Evolutionary conservation across 495 filamentous ascomycete species (phyloP).

Genomic region (Daldinia bambusicola): DNA sequence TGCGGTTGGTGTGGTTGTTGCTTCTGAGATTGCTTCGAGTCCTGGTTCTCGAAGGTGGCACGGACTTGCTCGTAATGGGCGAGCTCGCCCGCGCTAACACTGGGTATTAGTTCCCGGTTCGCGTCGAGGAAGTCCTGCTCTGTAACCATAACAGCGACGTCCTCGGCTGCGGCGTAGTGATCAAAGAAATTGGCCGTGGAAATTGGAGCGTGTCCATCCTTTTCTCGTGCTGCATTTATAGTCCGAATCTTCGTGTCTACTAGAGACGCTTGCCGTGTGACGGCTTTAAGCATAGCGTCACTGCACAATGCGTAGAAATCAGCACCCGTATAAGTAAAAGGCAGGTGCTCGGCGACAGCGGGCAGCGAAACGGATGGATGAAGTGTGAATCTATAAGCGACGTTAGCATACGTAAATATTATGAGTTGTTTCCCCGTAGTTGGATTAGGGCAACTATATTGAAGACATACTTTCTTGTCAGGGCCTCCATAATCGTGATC

Average conservation of each 20-base stretch:
- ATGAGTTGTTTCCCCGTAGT: neutral
- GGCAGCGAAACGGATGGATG: slow-evolving; percentile 77
- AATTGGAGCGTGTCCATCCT: slow-evolving; percentile 53
- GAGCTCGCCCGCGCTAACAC: slow-evolving; percentile 91
- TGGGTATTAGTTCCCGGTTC: slow-evolving; percentile 85
- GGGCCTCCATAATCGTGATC: slow-evolving; percentile 88
- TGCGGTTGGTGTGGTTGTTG: slow-evolving; percentile 10
- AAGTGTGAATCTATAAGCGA: slow-evolving; percentile 74
- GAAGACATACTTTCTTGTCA: slow-evolving; percentile 83
- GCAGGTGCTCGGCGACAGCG: slow-evolving; percentile 78
- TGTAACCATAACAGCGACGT: slow-evolving; percentile 84
- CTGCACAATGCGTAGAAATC: slow-evolving; percentile 97
- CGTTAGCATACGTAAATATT: slow-evolving; percentile 24
- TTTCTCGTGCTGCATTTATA: slow-evolving; percentile 62
- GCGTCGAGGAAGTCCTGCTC: slow-evolving; percentile 88
- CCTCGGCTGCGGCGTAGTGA: slow-evolving; percentile 82
- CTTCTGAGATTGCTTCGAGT: slow-evolving; percentile 43
- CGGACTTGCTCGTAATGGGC: slow-evolving; percentile 90
- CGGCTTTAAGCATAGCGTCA: slow-evolving; percentile 98
- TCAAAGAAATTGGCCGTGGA: slow-evolving; percentile 95
- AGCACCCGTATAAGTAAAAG: slow-evolving; percentile 96
- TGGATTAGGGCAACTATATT: slow-evolving; percentile 3
- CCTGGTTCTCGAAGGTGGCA: slow-evolving; percentile 74
- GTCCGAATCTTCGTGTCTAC: slow-evolving; percentile 86
- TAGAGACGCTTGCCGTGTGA: slow-evolving; percentile 84